phyloP scores from a whole-genome alignment of 1,284 basidiomycete species.

The Pseudozyma sp. region DNA sequence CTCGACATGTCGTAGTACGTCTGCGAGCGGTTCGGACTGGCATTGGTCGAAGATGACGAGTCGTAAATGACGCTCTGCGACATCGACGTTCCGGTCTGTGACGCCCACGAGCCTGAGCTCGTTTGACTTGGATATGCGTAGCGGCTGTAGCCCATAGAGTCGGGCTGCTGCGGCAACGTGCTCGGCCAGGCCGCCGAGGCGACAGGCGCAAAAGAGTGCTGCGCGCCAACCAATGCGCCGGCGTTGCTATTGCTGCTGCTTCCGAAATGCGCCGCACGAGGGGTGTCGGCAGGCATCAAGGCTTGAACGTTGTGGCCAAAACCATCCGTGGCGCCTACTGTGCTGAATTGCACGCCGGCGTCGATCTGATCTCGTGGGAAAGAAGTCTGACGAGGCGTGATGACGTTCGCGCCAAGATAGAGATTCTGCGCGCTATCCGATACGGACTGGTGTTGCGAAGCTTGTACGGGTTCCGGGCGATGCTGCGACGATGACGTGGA shows the following conservation, averaged over 20 bases:
- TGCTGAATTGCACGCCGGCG: constrained; percentile 7
- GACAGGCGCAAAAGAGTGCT: constrained; percentile 19
- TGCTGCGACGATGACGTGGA: constrained; percentile 9
- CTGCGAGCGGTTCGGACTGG: constrained; percentile 40
- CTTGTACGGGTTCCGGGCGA: constrained; percentile 28
- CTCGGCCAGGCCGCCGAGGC: constrained; percentile 12
- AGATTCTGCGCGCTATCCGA: constrained; percentile 8
- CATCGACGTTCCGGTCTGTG: constrained; percentile 25
- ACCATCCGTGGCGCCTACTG: constrained; percentile 9
- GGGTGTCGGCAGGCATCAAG: constrained; percentile 24
- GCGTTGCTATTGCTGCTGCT: constrained; percentile 10
- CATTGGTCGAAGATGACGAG: constrained; percentile 36
- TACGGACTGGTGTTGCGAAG: constrained; percentile 17
- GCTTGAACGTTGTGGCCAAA: constrained; percentile 17
- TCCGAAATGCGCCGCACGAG: constrained; percentile 28
- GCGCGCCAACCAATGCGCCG: constrained; percentile 11
- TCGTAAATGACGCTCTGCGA: constrained; percentile 45
- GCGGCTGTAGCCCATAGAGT: constrained; percentile 18
- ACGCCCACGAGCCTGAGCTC: constrained; percentile 18
- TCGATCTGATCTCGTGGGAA: constrained; percentile 38
- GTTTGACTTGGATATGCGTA: constrained; percentile 32
- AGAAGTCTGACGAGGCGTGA: constrained; percentile 33
- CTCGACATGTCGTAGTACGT: constrained; percentile 41
- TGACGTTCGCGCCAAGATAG: constrained; percentile 25
- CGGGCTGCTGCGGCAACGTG: constrained; percentile 13